Base-by-base conservation (phyloP, 2,329 filamentous ascomycete species). In the Catunica adiposa region DNA sequence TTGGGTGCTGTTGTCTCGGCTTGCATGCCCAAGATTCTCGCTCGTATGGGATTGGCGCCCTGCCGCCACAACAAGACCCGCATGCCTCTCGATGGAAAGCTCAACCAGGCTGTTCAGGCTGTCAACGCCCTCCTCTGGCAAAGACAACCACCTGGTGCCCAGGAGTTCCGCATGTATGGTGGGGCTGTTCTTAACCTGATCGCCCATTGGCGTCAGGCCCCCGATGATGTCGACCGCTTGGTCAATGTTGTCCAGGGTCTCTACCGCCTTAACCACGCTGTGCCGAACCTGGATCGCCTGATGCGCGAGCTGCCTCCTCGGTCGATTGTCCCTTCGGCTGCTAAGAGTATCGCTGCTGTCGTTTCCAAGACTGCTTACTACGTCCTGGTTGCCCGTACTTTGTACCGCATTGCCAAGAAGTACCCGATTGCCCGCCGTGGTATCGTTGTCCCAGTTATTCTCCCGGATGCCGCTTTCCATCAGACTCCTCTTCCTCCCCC, bases 401-500 rank as follows among this genome's bases (percentile, higher is more conserved):
- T 44, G 64, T 63, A 63, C 55, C 62, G 63, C 1, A 61, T 59
- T 2, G 68, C 69, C 0, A 66, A 62, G 53, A 64, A 63, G 7
- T 62, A 60, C 8, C 60, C 62, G 0, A 23, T 69, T 3, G 62
- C 66, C 47, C 62, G 64, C 20, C 57, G 59, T 1, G 64, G 68
- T 51, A 61, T 58, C 11, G 61, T 68, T 6, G 57, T 65, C 1
- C 20, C 61, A 3, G 62, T 69, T 15, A 59, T 61, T 34, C 64
- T 70, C n/a, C 55, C 51, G 2, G 34, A 54, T 3, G 26, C 26
- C 15, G 56, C 47, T n/a, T 58, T 54, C 31, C 44, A 22, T 5
- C 52, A 54, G 46, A 51, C 47, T 31, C 52, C 56, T 17, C 46
- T 51, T 29, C 56, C 56, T n/a, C 38, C n/a, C 23, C 46, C 46